Evolutionary conservation across 371 early-diverging fungal species (phyloP), one percentile per base, ranked within the genome.

Genomic region (Syncephalastrum sp.): DNA sequence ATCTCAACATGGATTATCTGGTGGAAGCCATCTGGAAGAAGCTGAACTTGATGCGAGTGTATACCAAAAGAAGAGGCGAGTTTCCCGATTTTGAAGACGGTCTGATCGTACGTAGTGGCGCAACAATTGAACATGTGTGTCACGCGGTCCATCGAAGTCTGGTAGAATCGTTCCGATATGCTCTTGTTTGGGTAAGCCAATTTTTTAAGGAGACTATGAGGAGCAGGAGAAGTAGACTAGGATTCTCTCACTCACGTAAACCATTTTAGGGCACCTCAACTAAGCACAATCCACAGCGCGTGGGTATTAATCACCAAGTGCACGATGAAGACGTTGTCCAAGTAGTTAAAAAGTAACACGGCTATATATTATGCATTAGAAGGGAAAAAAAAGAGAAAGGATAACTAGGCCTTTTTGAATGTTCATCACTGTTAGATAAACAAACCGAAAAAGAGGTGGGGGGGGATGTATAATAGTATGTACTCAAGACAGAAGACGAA

Each of bases 321-420:
- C 77, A 85, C 45, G 97, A 99, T 81, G 98, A 97, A 67, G 99
- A 99, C 80, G 99, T 99, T 49, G 95, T 99, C 16, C 95, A 97
- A 74, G 90, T 97, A 56, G 85, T 94, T 14, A 88, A 82, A 64
- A 88, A 87, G 64, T 74, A 76, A 59, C 54, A 52, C 42, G 41
- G 47, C 19, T 52, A 51, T 21, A 23, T 50, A 19, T 29, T 53
- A 42, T 48, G 44, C 15, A 44, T n/a, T 17, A 15, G 45, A 33
- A 21, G 23, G 15, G 13, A 44, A 25, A 29, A 44, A 43, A 17
- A 15, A 29, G 33, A 38, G 24, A 38, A 33, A 33, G 38, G 38
- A 33, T 33, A 33, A 33, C 38, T 33, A 33, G 38, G 38, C 38
- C 38, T 33, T 33, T 33, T 33, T 12, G 38, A 2, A 33, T 33